Evolutionary conservation across 495 filamentous ascomycete genomes (phyloP).

Genomic region (Neurospora sp.): DNA sequence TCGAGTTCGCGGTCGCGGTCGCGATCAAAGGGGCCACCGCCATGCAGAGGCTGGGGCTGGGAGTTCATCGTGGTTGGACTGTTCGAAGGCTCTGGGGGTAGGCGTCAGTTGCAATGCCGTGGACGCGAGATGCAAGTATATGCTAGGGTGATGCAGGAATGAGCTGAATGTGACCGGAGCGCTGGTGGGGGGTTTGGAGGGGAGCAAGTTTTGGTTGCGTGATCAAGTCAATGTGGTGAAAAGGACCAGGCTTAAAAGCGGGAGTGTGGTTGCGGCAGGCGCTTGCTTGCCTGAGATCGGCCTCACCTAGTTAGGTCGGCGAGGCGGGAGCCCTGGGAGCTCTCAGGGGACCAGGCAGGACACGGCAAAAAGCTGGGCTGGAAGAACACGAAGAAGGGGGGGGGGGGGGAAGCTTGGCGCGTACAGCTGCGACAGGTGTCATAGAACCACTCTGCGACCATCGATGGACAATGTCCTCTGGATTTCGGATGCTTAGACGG

Average conservation of each 20-base stretch:
- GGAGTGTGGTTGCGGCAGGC: not conserved
- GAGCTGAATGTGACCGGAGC: not conserved
- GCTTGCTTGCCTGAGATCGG: not conserved
- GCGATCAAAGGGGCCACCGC: slow-evolving; percentile 28
- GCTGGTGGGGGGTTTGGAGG: not conserved
- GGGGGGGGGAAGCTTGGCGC: not conserved
- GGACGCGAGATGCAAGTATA: not conserved
- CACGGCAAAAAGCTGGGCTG: not conserved
- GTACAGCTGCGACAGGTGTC: slow-evolving; percentile 15
- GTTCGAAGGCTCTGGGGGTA: slow-evolving; percentile 13
- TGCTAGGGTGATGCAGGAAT: not conserved
- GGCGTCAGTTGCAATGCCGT: slow-evolving; percentile 5
- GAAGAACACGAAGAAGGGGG: not conserved
- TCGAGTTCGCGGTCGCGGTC: slow-evolving; percentile 28
- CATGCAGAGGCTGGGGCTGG: slow-evolving; percentile 33
- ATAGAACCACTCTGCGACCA: slow-evolving; percentile 7
- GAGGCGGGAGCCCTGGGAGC: not conserved
- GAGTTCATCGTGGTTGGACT: slow-evolving; percentile 29
- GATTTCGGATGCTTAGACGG: not conserved
- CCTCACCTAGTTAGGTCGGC: not conserved
- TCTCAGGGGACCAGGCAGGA: not conserved
- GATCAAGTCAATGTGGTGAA: not conserved
- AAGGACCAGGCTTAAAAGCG: not conserved
- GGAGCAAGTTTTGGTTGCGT: not conserved
- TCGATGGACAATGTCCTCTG: not conserved